Base-by-base conservation (phyloP, 495 filamentous ascomycete genomes). In the Podospora tetraspora region DNA sequence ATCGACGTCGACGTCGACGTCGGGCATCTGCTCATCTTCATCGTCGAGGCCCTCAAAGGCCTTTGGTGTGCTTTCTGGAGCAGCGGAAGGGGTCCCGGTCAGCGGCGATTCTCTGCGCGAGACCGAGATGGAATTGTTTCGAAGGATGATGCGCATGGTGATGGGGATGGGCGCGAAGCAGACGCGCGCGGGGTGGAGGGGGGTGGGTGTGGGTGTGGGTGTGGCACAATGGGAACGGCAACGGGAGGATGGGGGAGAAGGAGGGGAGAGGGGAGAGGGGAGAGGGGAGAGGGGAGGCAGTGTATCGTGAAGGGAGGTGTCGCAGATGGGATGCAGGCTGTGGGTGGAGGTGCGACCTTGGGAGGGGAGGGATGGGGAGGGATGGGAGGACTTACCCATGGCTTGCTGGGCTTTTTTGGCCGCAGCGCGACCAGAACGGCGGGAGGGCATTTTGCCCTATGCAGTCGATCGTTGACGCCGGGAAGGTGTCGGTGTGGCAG, bases 21-120 rank as follows among this genome's bases (percentile, higher is more conserved):
- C 83, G 30, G 74, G 75, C 84, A 87, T 87, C 32, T 74, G 72
- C 68, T 84, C 82, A 66, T 84, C 76, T n/a, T 84, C 82, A 58
- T 82, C 80, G 63, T 84, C 84, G 19, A 79, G 73, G 58, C 80
- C 79, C 56, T 85, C 82, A 30, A 83, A 81, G 5, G 71, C 76
- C 66, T 77, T 80, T 3, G 84, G 84, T 0, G 82, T 83, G 71
- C 80, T 86, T 74, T 85, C 84, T 87, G 72, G 4, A 69, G 43
- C n/a, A 10, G 29, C 23, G 32, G 27, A 58, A 27, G 59, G 43
- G 24, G 8, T 29, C 37, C 37, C 52, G 34, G 69, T 75, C 29
- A 76, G 73, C 63, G 34, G 68, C 7, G 29, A 34, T 32, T 62
- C 21, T 61, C 25, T 24, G 58, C 29, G 37, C 1, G 19, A 32